Conservation (phyloP, 202 grass and related monocot genomes). For the Zoysia matrella region DNA sequence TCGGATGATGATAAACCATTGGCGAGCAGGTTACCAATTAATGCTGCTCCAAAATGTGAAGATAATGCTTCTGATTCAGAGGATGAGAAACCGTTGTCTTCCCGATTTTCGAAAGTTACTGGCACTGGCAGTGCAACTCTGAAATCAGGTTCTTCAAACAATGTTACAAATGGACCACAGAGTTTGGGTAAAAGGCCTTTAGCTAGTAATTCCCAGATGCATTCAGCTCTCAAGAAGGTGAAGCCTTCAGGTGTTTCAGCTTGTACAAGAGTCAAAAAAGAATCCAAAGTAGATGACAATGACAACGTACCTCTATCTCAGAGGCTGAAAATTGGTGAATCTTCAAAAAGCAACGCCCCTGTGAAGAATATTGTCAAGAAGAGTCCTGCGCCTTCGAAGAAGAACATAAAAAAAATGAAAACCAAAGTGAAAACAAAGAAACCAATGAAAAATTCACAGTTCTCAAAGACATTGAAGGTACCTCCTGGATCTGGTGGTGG, state of each 20-base stretch:
- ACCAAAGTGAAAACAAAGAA: slow-evolving; percentile 63
- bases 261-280: slow-evolving; percentile 49
- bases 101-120: slow-evolving; percentile 57
- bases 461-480: slow-evolving; percentile 69
- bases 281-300: slow-evolving; percentile 53
- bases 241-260: slow-evolving; percentile 54
- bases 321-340: slow-evolving; percentile 59
- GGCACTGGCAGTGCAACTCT: slow-evolving; percentile 28
- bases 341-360: slow-evolving; percentile 65
- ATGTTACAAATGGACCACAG: slow-evolving; percentile 28
- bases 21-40: slow-evolving; percentile 39
- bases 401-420: slow-evolving; percentile 67
- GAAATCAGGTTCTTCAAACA: slow-evolving; percentile 52
- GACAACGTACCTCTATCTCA: slow-evolving; percentile 57
- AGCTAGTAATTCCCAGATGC: slow-evolving; percentile 41
- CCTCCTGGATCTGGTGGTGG: slow-evolving; percentile 49
- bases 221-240: slow-evolving; percentile 64
- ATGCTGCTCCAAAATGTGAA: slow-evolving; percentile 39
- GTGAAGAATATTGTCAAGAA: slow-evolving; percentile 63
- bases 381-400: slow-evolving; percentile 65
- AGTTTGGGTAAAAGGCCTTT: slow-evolving; percentile 11
- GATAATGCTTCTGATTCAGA: slow-evolving; percentile 71
- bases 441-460: slow-evolving; percentile 63
- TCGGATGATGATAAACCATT: slow-evolving; percentile 84
- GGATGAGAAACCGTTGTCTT: slow-evolving; percentile 83